Base-by-base conservation (phyloP, 1,284 basidiomycete species). In the Ceratobasidium theobromae region DNA sequence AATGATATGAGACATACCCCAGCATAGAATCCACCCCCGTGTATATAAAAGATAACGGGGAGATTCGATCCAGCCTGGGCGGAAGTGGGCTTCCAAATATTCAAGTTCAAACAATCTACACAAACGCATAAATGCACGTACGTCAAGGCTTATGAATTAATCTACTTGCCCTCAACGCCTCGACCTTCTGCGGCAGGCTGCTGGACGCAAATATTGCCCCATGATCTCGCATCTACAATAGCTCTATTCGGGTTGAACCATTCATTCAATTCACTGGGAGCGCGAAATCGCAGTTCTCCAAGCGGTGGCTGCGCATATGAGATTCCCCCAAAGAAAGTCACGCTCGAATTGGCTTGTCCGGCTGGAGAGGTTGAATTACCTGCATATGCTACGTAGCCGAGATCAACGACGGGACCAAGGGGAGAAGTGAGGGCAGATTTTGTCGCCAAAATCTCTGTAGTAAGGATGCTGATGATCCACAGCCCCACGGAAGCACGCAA, bases 41-140 rank as follows among this genome's bases (percentile, higher is more conserved):
- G 86, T 35, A 86, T 84, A 71, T 86, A 88, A 3, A 85, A 81
- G 28, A 89, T 74, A 1, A 88, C 86, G 0, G 86, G 86, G 16
- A 85, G 82, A 83, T 40, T 65, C 27, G 72, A 71, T 25, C 70
- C 70, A 45, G 55, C 18, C 18, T 72, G 74, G 12, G 75, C 75
- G 18, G 72, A 71, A 1, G 72, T 70, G 3, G 78, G 77, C n/a
- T 76, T 72, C 67, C 79, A 80, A 8, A 80, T 74, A 68, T 81
- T 80, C 38, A 80, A 72, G 53, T 79, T 79, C 38, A 81, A 72
- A 67, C 79, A 81, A 68, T 81, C 79, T 70, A 53, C 78, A 73
- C 80, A 81, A 55, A 55, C 79, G 81, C 64, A 45, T 5, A 48
- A 35, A 9, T 40, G 12, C 8, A 27, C 14, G 23, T 9, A 28